These are phyloP conservation scores for Trichoderma afroharzianum DNA, from an alignment of 2,329 filamentous ascomycete genomes.

Conservation along the genomic window DNA sequence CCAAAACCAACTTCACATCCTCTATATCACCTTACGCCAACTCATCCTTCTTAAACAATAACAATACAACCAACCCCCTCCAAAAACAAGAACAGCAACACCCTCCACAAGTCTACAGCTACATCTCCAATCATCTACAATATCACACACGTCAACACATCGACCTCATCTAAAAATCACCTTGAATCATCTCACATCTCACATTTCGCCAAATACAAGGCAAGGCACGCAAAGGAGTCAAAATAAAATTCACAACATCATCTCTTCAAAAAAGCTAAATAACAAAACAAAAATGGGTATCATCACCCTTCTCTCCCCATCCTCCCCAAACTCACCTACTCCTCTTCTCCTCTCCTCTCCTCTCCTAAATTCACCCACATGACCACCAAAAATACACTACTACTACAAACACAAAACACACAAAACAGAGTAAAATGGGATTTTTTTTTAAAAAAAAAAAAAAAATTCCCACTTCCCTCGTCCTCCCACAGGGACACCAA, in stretches of 20 bases:
- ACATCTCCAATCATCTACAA: too few relatives aligned
- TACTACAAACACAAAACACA: not conserved
- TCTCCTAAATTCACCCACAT: not conserved
- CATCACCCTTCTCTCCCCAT: not conserved
- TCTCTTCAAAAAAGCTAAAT: not conserved
- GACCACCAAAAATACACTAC: not conserved
- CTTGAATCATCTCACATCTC: not conserved
- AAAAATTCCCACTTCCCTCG: not conserved
- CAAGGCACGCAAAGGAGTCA: not conserved
- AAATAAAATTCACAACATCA: not conserved
- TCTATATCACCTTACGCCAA: not conserved
- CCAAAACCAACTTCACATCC: not conserved
- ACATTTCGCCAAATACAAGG: not conserved
- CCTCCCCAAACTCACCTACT: not conserved
- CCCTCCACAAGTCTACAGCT: not conserved
- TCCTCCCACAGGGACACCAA: too few relatives aligned
- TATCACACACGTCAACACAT: not conserved
- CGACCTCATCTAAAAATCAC: not conserved
- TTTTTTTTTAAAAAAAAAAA: too few relatives aligned
- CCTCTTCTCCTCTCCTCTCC: not conserved
- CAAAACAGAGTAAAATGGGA: not conserved
- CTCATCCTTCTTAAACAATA: not conserved
- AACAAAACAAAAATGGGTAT: constrained; percentile 1
- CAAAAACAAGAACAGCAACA: too few relatives aligned
- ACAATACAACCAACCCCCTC: too few relatives aligned